Conservation (phyloP, 2,329 filamentous ascomycete genomes). For the Dactylellina cionopaga region DNA sequence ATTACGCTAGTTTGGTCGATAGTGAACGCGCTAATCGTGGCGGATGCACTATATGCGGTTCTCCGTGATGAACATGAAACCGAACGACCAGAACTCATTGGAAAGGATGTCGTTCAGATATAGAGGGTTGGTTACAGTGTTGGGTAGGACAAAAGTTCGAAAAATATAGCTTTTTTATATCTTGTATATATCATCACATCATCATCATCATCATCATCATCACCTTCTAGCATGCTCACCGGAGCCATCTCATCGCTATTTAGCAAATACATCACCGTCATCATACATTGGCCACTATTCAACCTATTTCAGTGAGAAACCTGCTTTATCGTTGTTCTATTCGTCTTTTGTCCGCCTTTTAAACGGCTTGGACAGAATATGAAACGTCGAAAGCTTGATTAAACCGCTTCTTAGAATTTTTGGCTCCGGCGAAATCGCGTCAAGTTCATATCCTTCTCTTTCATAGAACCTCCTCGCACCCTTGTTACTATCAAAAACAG, state of each 20-base stretch:
- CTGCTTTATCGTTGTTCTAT: constrained; percentile 33
- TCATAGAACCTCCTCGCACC: constrained; percentile 54
- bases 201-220: not conserved
- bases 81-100: constrained; percentile 87
- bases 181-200: constrained; percentile 27
- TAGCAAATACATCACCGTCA: not conserved
- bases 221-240: not conserved
- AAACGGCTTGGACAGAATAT: constrained; percentile 66
- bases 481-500: constrained; percentile 55
- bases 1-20: constrained; percentile 99
- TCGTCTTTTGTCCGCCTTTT: constrained; percentile 11
- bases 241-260: not conserved
- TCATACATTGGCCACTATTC: not conserved
- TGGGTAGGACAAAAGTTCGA: not conserved
- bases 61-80: constrained; percentile 93
- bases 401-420: constrained; percentile 65
- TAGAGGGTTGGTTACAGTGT: constrained; percentile 59
- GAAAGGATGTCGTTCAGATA: constrained; percentile 87
- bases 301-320: not conserved
- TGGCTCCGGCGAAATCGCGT: constrained; percentile 66
- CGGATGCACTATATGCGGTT: constrained; percentile 86
- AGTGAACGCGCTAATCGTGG: constrained; percentile 79
- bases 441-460: constrained; percentile 59
- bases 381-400: constrained; percentile 65
- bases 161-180: not conserved